Evolutionary conservation across 2,329 filamentous ascomycete species (phyloP).

Genomic region (Aureobasidium sp.): DNA sequence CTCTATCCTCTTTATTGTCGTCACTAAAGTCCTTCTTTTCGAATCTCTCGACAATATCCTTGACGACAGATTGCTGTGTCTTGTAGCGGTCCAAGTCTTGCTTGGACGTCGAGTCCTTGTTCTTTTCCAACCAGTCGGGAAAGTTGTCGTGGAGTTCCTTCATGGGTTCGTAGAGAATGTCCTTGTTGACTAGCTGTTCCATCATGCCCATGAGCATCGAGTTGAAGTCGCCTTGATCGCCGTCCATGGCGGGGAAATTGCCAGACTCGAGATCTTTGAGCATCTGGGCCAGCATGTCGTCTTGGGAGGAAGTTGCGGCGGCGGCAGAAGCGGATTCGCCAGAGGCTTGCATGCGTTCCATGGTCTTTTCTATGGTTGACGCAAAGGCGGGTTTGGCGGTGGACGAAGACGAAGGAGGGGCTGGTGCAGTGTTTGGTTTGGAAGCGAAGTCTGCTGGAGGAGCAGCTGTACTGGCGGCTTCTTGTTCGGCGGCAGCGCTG

Average conservation of each 20-base stretch:
- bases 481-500: conserved; percentile 33
- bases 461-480: conserved; percentile 22
- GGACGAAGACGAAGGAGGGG: conserved; percentile 13
- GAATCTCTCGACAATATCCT: conserved; percentile 83
- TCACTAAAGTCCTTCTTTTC: conserved; percentile 77
- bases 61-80: conserved; percentile 70
- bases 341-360: conserved; percentile 91
- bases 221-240: conserved; percentile 76
- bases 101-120: conserved; percentile 54
- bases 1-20: conserved; percentile 69
- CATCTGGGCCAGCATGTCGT: conserved; percentile 87
- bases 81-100: conserved; percentile 76
- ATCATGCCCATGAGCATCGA: conserved; percentile 98
- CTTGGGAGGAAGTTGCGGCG: conserved; percentile 39
- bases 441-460: conserved; percentile 21
- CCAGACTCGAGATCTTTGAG: conserved; percentile 77
- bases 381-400: conserved; percentile 55
- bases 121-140: conserved; percentile 78
- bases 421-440: conserved; percentile 20
- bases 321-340: conserved; percentile 76
- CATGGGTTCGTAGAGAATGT: conserved; percentile 97
- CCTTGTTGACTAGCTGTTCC: conserved; percentile 97
- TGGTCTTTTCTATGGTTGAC: conserved; percentile 85
- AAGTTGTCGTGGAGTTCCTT: conserved; percentile 94
- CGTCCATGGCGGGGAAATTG: conserved; percentile 43